These are phyloP conservation scores for Pistacia vera DNA, from an alignment of 345 rosid genomes.

Conservation along the genomic window DNA sequence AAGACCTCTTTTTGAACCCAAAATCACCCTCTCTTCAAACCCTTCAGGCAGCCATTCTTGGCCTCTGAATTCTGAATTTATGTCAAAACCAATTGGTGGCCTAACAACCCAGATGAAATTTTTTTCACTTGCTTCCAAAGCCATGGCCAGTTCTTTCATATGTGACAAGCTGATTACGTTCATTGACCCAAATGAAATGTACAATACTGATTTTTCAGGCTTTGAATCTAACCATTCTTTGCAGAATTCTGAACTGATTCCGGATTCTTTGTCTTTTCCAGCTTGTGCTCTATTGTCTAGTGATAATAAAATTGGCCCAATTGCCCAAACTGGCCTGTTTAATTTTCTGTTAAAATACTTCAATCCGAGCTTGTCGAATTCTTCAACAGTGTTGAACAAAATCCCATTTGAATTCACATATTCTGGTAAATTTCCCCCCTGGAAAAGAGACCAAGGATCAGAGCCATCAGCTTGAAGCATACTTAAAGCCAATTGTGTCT, in stretches of 20 bases:
- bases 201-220: conserved; percentile 57
- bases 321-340: conserved; percentile 38
- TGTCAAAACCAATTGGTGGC: conserved; percentile 66
- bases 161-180: conserved; percentile 57
- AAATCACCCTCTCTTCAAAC: conserved; percentile 42
- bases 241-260: conserved; percentile 20
- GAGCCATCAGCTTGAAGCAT: conserved; percentile 48
- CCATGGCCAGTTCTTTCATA: conserved; percentile 61
- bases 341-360: conserved; percentile 40
- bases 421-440: conserved; percentile 31
- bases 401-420: conserved; percentile 48
- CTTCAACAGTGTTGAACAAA: conserved; percentile 47
- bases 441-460: conserved; percentile 55
- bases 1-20: conserved; percentile 43
- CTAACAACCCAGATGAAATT: conserved; percentile 78
- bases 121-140: conserved; percentile 54
- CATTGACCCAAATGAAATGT: conserved; percentile 69
- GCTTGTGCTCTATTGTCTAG: conserved; percentile 21
- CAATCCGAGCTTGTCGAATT: conserved; percentile 44
- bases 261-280: conserved; percentile 16
- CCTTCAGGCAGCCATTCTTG: conserved; percentile 58
- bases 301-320: conserved; percentile 48
- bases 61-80: conserved; percentile 46
- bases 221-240: conserved; percentile 62
- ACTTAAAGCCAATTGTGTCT: conserved; percentile 42